Conservation (phyloP, 75 land plant species). For the Selaginella tamariscina region DNA sequence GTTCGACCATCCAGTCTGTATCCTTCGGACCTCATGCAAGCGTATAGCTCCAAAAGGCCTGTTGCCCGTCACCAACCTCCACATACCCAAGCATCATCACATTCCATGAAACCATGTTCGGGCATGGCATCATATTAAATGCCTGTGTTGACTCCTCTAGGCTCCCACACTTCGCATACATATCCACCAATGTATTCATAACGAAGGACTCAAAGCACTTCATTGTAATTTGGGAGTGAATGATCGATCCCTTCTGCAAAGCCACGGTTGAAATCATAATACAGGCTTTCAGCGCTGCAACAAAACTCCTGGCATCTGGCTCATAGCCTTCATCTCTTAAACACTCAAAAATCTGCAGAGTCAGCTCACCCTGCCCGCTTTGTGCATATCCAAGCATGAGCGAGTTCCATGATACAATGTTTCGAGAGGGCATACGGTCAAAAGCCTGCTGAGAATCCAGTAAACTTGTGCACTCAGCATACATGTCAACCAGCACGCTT, state of each 20-base stretch:
- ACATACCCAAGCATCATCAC: background rate
- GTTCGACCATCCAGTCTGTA: no score
- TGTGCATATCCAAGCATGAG: constrained; percentile 20
- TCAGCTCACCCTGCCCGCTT: constrained; percentile 4
- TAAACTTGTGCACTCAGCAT: constrained; percentile 23
- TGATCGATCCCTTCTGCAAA: no score
- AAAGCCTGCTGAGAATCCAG: constrained; percentile 12
- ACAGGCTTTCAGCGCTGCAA: no score
- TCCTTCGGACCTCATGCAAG: no score
- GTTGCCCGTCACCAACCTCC: background rate
- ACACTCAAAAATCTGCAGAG: background rate
- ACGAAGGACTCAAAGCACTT: constrained; percentile 4
- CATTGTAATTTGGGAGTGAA: no score
- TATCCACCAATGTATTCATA: constrained; percentile 3
- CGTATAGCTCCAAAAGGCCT: no score
- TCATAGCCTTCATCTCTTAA: no score
- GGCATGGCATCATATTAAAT: background rate
- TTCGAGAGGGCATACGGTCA: constrained; percentile 14
- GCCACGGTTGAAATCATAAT: no score
- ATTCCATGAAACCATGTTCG: constrained; percentile 9
- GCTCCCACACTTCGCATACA: constrained; percentile 17
- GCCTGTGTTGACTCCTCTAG: background rate
- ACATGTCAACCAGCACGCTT: constrained; percentile 30
- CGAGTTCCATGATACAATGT: constrained; percentile 19
- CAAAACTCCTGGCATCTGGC: no score